Evolutionary conservation across 1,284 basidiomycete genomes (phyloP), one percentile per base, ranked within the genome.

Genomic region (Sanghuangporus weigelae): DNA sequence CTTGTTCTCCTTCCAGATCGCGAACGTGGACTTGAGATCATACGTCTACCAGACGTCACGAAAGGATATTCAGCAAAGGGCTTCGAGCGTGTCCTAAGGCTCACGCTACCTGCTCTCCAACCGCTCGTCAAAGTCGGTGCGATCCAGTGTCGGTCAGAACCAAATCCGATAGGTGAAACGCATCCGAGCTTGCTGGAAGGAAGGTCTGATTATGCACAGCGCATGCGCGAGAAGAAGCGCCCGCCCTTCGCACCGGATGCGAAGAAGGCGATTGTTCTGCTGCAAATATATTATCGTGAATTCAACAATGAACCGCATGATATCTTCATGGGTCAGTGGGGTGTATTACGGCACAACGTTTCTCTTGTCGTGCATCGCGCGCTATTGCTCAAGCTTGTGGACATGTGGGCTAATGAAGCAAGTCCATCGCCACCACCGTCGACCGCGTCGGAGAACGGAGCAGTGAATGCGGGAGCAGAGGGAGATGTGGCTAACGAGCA

Each of bases 121-220:
- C 60, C 70, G 31, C 62, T 69, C 48, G 63, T 70, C 57, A 59
- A 63, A 3, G 68, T 78, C 26, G 61, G 72, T 16, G 71, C 67
- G 38, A 73, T 81, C 51, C 72, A 74, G 3, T 80, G 78, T 64
- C 74, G 80, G 3, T 74, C 74, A 7, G 80, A 82, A 66, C 81
- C 81, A 2, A 81, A 80, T 63, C 80, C 79, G 2, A 66, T 73
- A 5, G 73, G 74, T 19, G 60, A 63, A 40, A 19, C 1, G 19
- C 60, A 66, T 46, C 64, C 51, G 26, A 56, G 21, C 60, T 65
- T 11, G 53, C 46, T 4, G 31, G 54, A 19, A 58, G 60, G 5
- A 49, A 64, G 16, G 59, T 64, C 10, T 56, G 65, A 5, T 40
- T 59, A 0, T 62, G 66, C 26, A 62, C 35, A 3, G 23, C 23